Conservation (phyloP, 179 eudicot species). For the Pouteria campechiana region DNA sequence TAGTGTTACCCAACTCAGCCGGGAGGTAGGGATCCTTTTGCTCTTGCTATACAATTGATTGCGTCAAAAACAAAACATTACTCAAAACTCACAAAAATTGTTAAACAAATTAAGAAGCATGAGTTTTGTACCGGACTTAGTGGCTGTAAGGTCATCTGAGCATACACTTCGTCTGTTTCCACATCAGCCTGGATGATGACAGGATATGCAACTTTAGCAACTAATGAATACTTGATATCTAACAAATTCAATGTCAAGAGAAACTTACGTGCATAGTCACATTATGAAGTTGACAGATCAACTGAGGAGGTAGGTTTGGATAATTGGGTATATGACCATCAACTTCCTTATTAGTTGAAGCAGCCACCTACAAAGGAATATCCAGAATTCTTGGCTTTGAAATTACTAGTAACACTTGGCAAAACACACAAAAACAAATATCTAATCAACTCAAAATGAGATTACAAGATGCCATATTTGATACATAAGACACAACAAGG, state of each 20-base stretch:
- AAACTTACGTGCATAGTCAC: constrained; percentile 85
- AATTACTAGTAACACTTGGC: too few species aligned
- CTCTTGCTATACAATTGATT: constrained; percentile 36
- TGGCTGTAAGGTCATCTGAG: constrained; percentile 69
- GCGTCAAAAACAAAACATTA: constrained; percentile 1
- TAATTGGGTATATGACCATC: constrained; percentile 82
- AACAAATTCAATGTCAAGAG: too few species aligned
- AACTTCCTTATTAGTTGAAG: constrained; percentile 80
- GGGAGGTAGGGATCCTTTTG: constrained; percentile 53
- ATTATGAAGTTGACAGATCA: constrained; percentile 92
- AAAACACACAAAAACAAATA: too few species aligned
- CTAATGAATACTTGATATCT: too few species aligned
- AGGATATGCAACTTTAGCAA: too few species aligned
- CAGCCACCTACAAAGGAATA: constrained; percentile 56
- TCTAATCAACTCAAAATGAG: too few species aligned
- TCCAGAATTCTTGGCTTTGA: too few species aligned
- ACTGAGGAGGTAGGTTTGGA: constrained; percentile 80
- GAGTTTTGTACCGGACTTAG: constrained; percentile 28
- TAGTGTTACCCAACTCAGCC: constrained; percentile 39
- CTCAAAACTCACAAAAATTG: neutral
- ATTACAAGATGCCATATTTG: too few species aligned
- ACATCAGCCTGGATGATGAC: constrained; percentile 66
- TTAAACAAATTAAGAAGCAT: neutral
- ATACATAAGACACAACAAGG: too few species aligned
- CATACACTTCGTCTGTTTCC: constrained; percentile 69